Conservation (phyloP, 306 rosid genomes). For the Gillenia trifoliata region DNA sequence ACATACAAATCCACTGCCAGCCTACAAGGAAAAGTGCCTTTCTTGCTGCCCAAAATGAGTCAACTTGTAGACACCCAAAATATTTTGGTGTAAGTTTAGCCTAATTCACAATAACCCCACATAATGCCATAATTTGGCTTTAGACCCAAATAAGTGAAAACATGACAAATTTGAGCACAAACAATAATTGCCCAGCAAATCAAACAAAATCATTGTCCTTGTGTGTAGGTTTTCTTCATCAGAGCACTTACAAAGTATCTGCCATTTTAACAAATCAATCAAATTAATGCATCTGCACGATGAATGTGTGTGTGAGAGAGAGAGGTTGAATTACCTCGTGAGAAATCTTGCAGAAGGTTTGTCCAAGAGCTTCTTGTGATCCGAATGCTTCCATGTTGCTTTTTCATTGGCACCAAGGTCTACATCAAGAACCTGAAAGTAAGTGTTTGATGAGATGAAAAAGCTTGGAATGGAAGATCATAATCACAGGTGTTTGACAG, state of each 20-base stretch:
- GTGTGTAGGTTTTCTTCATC: slow-evolving; percentile 35
- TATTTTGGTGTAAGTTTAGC: no score
- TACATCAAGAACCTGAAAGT: slow-evolving; percentile 49
- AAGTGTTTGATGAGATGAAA: slow-evolving; percentile 7
- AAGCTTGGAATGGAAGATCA: background rate
- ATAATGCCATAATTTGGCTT: no score
- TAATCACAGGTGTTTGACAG: no score
- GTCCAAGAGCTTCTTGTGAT: slow-evolving; percentile 28
- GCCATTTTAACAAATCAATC: slow-evolving; percentile 20
- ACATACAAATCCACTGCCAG: no score
- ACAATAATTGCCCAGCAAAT: slow-evolving; percentile 41
- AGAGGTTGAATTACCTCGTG: slow-evolving; percentile 26
- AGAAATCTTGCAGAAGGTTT: slow-evolving; percentile 33
- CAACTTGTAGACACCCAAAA: no score
- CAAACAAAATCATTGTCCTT: slow-evolving; percentile 47
- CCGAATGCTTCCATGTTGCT: slow-evolving; percentile 28
- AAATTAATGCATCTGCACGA: background rate
- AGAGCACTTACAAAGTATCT: slow-evolving; percentile 42
- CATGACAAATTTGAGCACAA: no score
- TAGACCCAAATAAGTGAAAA: no score
- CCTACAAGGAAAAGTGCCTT: no score
- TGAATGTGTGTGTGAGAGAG: background rate
- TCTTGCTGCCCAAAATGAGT: no score
- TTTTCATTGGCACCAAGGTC: slow-evolving; percentile 26
- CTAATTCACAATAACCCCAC: no score